Percentiles rank a stretch among this genome's conserved stretches.
These are phyloP conservation scores for Alternaria solani DNA, from an alignment of 2,329 filamentous ascomycete genomes.

Conservation along the genomic window DNA sequence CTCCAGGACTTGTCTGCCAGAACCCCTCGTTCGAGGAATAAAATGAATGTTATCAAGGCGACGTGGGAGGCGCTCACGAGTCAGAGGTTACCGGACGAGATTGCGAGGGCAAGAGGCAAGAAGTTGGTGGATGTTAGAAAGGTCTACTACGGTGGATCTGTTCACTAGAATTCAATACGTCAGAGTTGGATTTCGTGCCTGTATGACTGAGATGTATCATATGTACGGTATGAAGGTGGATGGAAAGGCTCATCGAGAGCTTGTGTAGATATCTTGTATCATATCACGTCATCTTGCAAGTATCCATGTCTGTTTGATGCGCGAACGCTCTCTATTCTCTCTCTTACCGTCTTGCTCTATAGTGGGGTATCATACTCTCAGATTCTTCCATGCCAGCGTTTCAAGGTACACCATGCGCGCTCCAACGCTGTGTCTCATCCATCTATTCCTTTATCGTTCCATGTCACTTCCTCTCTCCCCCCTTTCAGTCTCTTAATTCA, in stretches of 20 bases:
- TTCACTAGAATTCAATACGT: slow-evolving; percentile 33
- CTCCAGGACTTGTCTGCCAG: slow-evolving; percentile 86
- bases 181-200: not conserved
- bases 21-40: slow-evolving; percentile 87
- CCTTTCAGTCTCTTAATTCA: not conserved
- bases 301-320: not conserved
- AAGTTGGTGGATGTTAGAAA: slow-evolving; percentile 96
- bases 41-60: slow-evolving; percentile 98
- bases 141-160: slow-evolving; percentile 88
- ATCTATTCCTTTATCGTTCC: not conserved
- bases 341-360: not conserved
- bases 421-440: not conserved
- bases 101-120: slow-evolving; percentile 87
- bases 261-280: slow-evolving; percentile 8
- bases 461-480: not conserved
- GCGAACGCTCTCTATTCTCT: not conserved
- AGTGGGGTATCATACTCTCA: slow-evolving; percentile 11
- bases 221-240: slow-evolving; percentile 10
- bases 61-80: slow-evolving; percentile 80
- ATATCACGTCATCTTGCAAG: slow-evolving; percentile 4
- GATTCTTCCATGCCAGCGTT: not conserved
- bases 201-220: slow-evolving; percentile 14
- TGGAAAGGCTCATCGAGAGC: not conserved
- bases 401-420: not conserved
- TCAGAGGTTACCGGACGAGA: slow-evolving; percentile 87